These are phyloP conservation scores for Rhizopogon sp. DNA, from an alignment of 768 basidiomycete genomes.

Conservation along the genomic window DNA sequence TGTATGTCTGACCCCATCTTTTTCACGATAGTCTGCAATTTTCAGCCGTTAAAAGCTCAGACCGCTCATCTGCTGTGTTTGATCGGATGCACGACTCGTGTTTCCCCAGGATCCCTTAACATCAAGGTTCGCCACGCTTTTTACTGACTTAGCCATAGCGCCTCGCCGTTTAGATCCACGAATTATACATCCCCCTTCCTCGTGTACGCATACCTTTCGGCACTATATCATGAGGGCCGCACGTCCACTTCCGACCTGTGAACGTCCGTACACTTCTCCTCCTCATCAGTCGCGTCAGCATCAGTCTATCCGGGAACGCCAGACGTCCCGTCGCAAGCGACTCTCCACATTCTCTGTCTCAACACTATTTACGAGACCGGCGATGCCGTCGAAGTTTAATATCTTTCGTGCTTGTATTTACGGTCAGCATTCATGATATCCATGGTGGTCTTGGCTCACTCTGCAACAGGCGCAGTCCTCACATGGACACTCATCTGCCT, in stretches of 20 bases:
- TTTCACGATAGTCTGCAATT: slow-evolving; percentile 8
- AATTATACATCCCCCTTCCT: slow-evolving; percentile 20
- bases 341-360: slow-evolving; percentile 23
- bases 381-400: slow-evolving; percentile 72
- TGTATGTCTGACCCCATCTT: neutral
- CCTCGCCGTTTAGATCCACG: slow-evolving; percentile 24
- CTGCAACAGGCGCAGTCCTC: slow-evolving; percentile 50
- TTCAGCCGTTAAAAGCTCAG: slow-evolving; percentile 14
- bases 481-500: slow-evolving; percentile 76
- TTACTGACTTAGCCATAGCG: slow-evolving; percentile 15
- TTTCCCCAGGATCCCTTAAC: slow-evolving; percentile 13
- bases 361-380: slow-evolving; percentile 26
- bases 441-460: slow-evolving; percentile 4
- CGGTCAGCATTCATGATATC: slow-evolving; percentile 35
- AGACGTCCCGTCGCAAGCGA: slow-evolving; percentile 30
- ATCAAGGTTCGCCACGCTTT: slow-evolving; percentile 6
- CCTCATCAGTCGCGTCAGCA: slow-evolving; percentile 15
- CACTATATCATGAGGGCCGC: slow-evolving; percentile 25
- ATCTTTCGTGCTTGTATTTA: slow-evolving; percentile 64
- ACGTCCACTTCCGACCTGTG: slow-evolving; percentile 18
- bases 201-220: slow-evolving; percentile 18
- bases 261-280: slow-evolving; percentile 19
- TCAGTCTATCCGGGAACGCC: slow-evolving; percentile 16
- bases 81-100: slow-evolving; percentile 24
- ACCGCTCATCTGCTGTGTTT: slow-evolving; percentile 18